These are phyloP conservation scores for Exophiala mesophila DNA, from an alignment of 2,329 filamentous ascomycete genomes.

Conservation along the genomic window DNA sequence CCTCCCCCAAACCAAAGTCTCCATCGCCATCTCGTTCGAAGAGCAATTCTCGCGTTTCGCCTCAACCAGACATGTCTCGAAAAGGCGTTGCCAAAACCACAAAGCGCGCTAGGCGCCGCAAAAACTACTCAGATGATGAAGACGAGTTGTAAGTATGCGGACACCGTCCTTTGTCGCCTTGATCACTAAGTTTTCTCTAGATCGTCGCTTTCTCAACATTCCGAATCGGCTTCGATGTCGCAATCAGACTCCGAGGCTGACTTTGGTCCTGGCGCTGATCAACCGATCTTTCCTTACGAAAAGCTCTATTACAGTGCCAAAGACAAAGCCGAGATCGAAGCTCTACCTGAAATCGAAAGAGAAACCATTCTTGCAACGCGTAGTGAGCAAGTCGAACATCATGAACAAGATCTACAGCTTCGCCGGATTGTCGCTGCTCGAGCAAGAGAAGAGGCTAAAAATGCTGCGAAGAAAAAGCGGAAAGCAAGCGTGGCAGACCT, in stretches of 20 bases:
- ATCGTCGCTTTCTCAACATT: constrained; percentile 66
- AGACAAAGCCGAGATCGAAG: constrained; percentile 75
- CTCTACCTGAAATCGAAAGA: constrained; percentile 82
- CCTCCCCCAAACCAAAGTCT: constrained; percentile 53
- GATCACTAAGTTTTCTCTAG: constrained; percentile 39
- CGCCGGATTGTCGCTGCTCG: constrained; percentile 69
- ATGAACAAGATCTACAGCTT: constrained; percentile 75
- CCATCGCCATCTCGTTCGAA: constrained; percentile 48
- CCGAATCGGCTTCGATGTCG: constrained; percentile 82
- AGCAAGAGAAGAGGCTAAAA: constrained; percentile 55
- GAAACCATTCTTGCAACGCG: constrained; percentile 88
- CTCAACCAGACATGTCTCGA: constrained; percentile 42
- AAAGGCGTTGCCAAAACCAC: constrained; percentile 41
- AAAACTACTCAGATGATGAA: constrained; percentile 65
- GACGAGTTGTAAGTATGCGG: constrained; percentile 63
- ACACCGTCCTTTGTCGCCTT: not conserved
- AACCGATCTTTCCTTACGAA: constrained; percentile 72
- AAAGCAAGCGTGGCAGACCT: constrained; percentile 75
- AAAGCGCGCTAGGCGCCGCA: constrained; percentile 43
- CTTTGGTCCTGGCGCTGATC: constrained; percentile 44
- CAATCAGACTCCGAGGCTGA: constrained; percentile 78
- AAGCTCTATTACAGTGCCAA: constrained; percentile 71
- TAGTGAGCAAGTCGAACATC: constrained; percentile 72
- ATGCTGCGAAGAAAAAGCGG: constrained; percentile 56
- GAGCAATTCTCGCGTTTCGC: constrained; percentile 39